These are phyloP conservation scores for Rossbeevera mucosa DNA, from an alignment of 768 basidiomycete species.

Conservation along the genomic window DNA sequence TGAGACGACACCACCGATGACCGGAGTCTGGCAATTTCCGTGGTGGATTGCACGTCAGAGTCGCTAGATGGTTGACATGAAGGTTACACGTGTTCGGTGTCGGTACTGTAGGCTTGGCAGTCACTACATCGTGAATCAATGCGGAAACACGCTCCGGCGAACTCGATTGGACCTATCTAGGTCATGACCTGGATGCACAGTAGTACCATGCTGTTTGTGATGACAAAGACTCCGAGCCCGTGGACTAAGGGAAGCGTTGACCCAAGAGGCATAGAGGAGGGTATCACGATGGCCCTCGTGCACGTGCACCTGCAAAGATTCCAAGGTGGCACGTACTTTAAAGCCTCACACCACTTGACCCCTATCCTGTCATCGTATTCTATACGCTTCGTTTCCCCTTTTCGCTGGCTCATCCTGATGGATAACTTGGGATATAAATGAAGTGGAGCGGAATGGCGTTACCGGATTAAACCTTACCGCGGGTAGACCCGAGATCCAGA, in stretches of 20 bases:
- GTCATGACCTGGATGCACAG: background rate
- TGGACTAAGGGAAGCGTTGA: background rate
- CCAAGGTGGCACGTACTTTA: background rate
- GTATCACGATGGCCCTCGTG: background rate
- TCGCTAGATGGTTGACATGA: background rate
- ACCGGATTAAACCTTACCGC: background rate
- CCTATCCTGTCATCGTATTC: background rate
- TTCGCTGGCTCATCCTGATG: slow-evolving; percentile 10
- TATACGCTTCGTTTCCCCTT: background rate
- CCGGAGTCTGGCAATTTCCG: background rate
- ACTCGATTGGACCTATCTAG: slow-evolving; percentile 6
- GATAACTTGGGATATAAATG: background rate
- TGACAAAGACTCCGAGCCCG: background rate
- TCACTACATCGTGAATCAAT: background rate
- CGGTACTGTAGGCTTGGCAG: background rate
- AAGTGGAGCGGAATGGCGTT: slow-evolving; percentile 1
- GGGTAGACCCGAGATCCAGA: slow-evolving; percentile 17
- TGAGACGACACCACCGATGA: background rate
- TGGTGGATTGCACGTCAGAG: background rate
- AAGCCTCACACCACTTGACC: background rate
- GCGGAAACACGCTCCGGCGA: background rate
- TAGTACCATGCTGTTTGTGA: background rate
- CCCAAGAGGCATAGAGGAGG: background rate
- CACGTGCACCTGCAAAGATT: background rate
- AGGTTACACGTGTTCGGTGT: slow-evolving; percentile 6